These are phyloP conservation scores for Vitis rotundifolia DNA, from an alignment of 164 flowering plant genomes.

Conservation along the genomic window DNA sequence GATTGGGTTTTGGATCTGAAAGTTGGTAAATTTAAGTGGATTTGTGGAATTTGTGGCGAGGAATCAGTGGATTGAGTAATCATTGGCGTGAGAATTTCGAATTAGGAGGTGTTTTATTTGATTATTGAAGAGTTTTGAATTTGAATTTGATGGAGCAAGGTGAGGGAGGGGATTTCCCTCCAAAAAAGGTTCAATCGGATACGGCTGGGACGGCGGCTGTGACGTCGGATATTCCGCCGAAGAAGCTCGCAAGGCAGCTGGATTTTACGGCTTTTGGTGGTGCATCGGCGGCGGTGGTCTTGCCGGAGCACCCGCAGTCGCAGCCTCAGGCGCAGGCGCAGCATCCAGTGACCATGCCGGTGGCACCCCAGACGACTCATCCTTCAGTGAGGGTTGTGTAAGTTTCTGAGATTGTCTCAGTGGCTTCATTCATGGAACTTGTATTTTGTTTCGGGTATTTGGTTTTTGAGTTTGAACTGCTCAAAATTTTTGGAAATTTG, in stretches of 20 bases:
- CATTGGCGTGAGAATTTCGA: constrained; percentile 9
- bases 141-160: constrained; percentile 55
- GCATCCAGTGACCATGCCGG: constrained; percentile 6
- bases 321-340: constrained; percentile 13
- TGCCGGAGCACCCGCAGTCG: constrained; percentile 33
- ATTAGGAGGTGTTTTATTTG: constrained; percentile 1
- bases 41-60: constrained; percentile 21
- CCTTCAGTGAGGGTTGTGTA: constrained; percentile 39
- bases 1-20: constrained; percentile 26
- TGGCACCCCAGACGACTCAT: constrained; percentile 25
- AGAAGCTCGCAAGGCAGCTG: constrained; percentile 90
- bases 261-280: constrained; percentile 61
- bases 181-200: constrained; percentile 38
- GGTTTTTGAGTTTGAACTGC: not conserved
- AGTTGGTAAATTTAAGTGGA: constrained; percentile 22
- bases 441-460: not conserved
- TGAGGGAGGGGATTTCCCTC: constrained; percentile 56
- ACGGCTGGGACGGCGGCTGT: constrained; percentile 2
- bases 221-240: constrained; percentile 45
- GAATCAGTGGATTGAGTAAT: constrained; percentile 13
- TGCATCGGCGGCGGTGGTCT: constrained; percentile 15
- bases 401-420: constrained; percentile 16
- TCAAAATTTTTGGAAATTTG: not conserved
- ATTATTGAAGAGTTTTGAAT: constrained; percentile 10
- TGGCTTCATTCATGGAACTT: not conserved